Evolutionary conservation across 345 rosid species (phyloP).

Genomic region (Syzygium grande): DNA sequence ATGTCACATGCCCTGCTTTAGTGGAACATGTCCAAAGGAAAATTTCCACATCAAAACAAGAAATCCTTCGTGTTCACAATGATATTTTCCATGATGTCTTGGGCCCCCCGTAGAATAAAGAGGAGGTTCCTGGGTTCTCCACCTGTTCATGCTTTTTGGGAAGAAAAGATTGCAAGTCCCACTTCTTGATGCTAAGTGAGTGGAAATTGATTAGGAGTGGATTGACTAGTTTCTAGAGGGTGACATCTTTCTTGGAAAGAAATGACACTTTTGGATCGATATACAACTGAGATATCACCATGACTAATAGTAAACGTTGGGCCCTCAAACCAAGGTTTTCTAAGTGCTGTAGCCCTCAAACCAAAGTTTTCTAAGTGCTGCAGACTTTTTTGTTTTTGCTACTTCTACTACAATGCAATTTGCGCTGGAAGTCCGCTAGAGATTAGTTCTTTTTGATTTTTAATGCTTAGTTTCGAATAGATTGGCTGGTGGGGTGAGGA

Average conservation of each 20-base stretch:
- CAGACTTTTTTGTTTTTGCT: too few relatives aligned
- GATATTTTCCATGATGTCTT: neutral
- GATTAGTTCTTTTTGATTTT: neutral
- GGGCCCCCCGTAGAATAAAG: neutral
- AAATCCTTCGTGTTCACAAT: neutral
- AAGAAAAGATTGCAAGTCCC: neutral
- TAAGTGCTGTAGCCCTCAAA: too few relatives aligned
- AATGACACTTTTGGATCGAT: neutral
- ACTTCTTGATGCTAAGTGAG: neutral
- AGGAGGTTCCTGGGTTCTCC: neutral
- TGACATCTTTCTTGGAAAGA: neutral
- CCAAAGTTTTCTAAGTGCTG: neutral
- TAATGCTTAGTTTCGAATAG: neutral
- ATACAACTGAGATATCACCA: neutral
- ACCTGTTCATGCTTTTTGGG: neutral
- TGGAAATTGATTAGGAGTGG: neutral
- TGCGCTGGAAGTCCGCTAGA: neutral
- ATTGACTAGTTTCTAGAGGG: neutral
- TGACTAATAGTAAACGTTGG: neutral
- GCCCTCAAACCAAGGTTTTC: neutral
- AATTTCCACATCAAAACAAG: neutral
- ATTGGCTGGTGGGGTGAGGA: neutral
- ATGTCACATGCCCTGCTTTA: neutral
- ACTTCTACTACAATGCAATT: neutral
- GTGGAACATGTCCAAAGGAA: neutral